Evolutionary conservation across 768 basidiomycete species (phyloP).

Genomic region (Tylopilus subfusipes): DNA sequence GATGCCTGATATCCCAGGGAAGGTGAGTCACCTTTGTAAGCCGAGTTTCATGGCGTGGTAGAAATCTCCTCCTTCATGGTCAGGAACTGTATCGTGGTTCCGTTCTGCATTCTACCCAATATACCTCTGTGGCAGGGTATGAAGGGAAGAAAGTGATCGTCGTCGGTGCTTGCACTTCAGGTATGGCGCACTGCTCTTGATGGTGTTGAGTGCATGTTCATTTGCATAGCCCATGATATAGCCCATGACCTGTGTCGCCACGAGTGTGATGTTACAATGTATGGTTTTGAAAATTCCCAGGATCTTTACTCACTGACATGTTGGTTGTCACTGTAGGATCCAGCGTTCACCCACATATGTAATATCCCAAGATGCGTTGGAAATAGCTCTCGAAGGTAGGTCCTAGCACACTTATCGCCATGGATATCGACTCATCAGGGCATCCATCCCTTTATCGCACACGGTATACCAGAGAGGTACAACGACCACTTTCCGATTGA

Average conservation of each 20-base stretch:
- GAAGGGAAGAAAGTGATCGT: conserved; percentile 62
- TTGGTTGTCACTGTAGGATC: conserved; percentile 9
- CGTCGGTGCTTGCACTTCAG: conserved; percentile 61
- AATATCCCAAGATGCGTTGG: conserved; percentile 13
- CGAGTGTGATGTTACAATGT: conserved; percentile 31
- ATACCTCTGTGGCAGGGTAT: conserved; percentile 44
- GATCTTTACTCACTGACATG: conserved; percentile 25
- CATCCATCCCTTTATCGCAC: neutral
- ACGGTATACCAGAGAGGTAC: conserved; percentile 18
- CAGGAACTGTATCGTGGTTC: conserved; percentile 51
- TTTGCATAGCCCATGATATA: conserved; percentile 37
- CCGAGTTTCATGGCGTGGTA: neutral
- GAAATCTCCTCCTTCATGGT: neutral
- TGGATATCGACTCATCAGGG: neutral
- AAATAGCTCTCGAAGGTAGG: conserved; percentile 16
- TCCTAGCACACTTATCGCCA: neutral
- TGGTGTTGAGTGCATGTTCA: neutral
- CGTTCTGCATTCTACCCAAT: conserved; percentile 50
- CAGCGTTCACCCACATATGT: conserved; percentile 32
- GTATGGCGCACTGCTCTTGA: conserved; percentile 24
- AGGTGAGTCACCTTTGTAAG: conserved; percentile 25
- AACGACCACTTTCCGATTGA: conserved; percentile 27
- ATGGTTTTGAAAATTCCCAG: conserved; percentile 10
- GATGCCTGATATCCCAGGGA: conserved; percentile 44
- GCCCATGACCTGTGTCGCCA: conserved; percentile 31